Evolutionary conservation across 495 filamentous ascomycete species (phyloP).

Genomic region (Penicillium parvum): DNA sequence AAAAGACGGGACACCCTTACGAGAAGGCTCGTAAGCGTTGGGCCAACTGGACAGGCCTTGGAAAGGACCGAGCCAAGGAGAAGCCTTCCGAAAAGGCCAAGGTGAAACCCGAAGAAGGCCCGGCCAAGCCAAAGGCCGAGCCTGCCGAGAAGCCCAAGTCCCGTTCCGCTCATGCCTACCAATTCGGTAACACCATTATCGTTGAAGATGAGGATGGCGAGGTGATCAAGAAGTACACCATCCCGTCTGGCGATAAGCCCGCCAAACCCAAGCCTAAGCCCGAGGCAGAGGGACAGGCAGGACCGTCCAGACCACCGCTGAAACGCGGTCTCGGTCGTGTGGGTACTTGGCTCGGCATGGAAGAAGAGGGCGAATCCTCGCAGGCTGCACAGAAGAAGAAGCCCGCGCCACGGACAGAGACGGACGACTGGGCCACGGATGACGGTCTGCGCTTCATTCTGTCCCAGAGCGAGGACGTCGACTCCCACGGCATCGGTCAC

Average conservation of each 20-base stretch:
- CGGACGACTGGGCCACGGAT: slow-evolving; percentile 61
- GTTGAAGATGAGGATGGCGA: slow-evolving; percentile 98
- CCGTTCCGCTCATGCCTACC: slow-evolving; percentile 81
- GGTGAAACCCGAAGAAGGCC: slow-evolving; percentile 16
- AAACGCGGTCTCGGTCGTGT: slow-evolving; percentile 52
- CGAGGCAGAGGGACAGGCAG: slow-evolving; percentile 20
- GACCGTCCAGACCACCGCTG: slow-evolving; percentile 32
- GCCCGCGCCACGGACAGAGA: slow-evolving; percentile 21
- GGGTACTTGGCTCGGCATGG: slow-evolving; percentile 59
- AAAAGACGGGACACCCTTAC: slow-evolving; percentile 27
- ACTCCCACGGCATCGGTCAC: slow-evolving; percentile 29
- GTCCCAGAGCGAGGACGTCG: slow-evolving; percentile 32
- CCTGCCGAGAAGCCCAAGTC: slow-evolving; percentile 21
- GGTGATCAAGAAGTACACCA: slow-evolving; percentile 93
- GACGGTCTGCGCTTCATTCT: slow-evolving; percentile 85
- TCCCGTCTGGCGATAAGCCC: slow-evolving; percentile 49
- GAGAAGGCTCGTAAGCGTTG: slow-evolving; percentile 34
- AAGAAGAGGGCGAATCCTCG: slow-evolving; percentile 44
- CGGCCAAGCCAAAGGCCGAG: slow-evolving; percentile 15
- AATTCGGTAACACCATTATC: slow-evolving; percentile 95
- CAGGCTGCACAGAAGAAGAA: slow-evolving; percentile 32
- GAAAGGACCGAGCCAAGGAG: slow-evolving; percentile 23
- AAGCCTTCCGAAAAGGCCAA: slow-evolving; percentile 7
- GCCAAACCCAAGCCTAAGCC: slow-evolving; percentile 17
- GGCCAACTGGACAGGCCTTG: slow-evolving; percentile 39